phyloP scores from a whole-genome alignment of 106 monocot genomes.

The Dendrobium catenatum region DNA sequence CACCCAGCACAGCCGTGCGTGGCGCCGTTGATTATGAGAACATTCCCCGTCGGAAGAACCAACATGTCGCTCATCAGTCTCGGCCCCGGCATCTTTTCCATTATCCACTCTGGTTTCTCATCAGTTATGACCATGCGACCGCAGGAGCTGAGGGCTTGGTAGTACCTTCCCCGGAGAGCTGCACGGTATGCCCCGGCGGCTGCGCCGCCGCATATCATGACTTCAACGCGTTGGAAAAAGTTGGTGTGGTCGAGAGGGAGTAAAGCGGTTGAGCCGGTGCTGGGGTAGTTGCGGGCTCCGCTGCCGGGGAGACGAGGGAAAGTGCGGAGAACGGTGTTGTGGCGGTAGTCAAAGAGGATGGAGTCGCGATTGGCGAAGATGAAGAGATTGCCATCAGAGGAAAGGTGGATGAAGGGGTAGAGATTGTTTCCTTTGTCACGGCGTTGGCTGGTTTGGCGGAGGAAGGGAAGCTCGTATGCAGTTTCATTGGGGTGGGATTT shows the following conservation, averaged over 20 bases:
- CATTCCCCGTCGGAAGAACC: conserved; percentile 42
- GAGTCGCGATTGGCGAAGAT: conserved; percentile 39
- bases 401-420: conserved; percentile 49
- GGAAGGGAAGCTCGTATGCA: conserved; percentile 33
- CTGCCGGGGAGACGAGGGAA: conserved; percentile 30
- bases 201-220: conserved; percentile 48
- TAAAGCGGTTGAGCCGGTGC: conserved; percentile 43
- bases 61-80: conserved; percentile 63
- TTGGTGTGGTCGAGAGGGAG: conserved; percentile 24
- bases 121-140: conserved; percentile 46
- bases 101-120: conserved; percentile 32
- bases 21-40: conserved; percentile 58
- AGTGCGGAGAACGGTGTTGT: conserved; percentile 6
- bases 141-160: conserved; percentile 20
- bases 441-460: conserved; percentile 19
- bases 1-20: conserved; percentile 41
- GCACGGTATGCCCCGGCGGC: conserved; percentile 25
- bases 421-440: conserved; percentile 25
- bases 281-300: conserved; percentile 30
- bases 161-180: conserved; percentile 10
- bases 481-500: conserved; percentile 16
- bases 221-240: conserved; percentile 20
- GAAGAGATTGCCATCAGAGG: conserved; percentile 38
- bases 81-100: conserved; percentile 49
- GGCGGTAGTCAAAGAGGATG: conserved; percentile 25